Conservation (phyloP, 2,329 filamentous ascomycete species). For the Monilinia fructicola region DNA sequence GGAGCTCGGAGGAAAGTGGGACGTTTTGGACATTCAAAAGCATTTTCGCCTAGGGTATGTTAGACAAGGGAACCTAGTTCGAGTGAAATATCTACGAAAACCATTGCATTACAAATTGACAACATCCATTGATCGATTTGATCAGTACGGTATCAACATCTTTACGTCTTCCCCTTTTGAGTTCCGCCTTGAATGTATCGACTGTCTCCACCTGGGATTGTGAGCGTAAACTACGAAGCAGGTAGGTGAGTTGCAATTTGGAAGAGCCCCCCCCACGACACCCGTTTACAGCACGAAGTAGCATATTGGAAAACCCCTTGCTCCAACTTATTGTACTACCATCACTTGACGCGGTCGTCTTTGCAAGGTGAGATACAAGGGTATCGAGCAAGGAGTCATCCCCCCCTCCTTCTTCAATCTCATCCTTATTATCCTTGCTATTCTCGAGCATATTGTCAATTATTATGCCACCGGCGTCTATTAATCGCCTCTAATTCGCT, state of each 20-base stretch:
- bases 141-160: background rate
- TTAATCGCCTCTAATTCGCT: conserved; percentile 18
- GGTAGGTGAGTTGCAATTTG: conserved; percentile 4
- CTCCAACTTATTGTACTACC: conserved; percentile 1
- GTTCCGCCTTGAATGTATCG: background rate
- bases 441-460: background rate
- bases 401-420: conserved; percentile 7
- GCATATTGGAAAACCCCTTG: conserved; percentile 7
- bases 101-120: background rate
- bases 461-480: conserved; percentile 22
- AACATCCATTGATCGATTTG: background rate
- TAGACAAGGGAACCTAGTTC: conserved; percentile 14
- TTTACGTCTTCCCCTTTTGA: background rate
- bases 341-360: conserved; percentile 8
- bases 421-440: background rate
- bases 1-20: conserved; percentile 14
- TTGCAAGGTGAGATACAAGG: conserved; percentile 4
- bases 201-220: background rate
- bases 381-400: background rate
- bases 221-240: background rate
- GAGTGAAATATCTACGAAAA: background rate
- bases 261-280: background rate
- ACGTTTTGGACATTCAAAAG: background rate
- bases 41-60: conserved; percentile 1
- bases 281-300: background rate